Conservation (phyloP, 768 basidiomycete genomes). For the Amanita molliuscula region DNA sequence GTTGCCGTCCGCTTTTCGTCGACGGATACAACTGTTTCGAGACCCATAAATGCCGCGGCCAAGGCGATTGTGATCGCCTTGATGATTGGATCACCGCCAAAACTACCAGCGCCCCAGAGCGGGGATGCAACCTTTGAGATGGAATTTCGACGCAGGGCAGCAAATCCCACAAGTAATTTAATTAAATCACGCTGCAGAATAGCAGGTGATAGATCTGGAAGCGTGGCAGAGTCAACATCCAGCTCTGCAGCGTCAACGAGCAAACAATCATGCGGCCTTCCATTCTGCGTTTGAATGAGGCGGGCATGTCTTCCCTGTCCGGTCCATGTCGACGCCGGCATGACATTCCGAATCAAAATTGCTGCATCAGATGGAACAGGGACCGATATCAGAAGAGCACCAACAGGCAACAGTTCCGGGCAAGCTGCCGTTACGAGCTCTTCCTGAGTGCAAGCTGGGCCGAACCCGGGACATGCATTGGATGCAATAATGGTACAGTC, state of each 20-base stretch:
- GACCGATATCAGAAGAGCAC: slow-evolving; percentile 20
- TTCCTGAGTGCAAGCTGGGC: slow-evolving; percentile 22
- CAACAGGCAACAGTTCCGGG: slow-evolving; percentile 17
- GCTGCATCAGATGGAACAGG: slow-evolving; percentile 18
- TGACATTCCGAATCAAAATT: slow-evolving; percentile 14
- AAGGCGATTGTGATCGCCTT: slow-evolving; percentile 19
- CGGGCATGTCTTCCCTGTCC: slow-evolving; percentile 18
- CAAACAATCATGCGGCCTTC: slow-evolving; percentile 14
- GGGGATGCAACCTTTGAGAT: slow-evolving; percentile 17
- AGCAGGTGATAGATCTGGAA: slow-evolving; percentile 16
- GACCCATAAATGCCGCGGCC: slow-evolving; percentile 17
- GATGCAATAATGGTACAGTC: slow-evolving; percentile 19
- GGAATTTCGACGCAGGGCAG: slow-evolving; percentile 11
- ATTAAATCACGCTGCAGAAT: slow-evolving; percentile 19
- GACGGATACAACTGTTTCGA: slow-evolving; percentile 16
- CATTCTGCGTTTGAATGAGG: background rate
- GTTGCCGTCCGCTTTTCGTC: slow-evolving; percentile 11
- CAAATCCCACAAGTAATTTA: slow-evolving; percentile 19
- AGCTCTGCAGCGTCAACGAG: slow-evolving; percentile 23
- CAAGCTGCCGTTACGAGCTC: slow-evolving; percentile 21
- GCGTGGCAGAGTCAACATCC: slow-evolving; percentile 8
- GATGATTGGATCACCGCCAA: slow-evolving; percentile 22
- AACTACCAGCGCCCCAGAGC: slow-evolving; percentile 24
- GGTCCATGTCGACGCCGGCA: slow-evolving; percentile 15
- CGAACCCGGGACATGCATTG: slow-evolving; percentile 22